A percentile compares a stretch with the other conserved stretches of the same genome.
These are phyloP conservation scores for Amylostereum areolatum DNA, from an alignment of 1,284 basidiomycete genomes.

Conservation along the genomic window DNA sequence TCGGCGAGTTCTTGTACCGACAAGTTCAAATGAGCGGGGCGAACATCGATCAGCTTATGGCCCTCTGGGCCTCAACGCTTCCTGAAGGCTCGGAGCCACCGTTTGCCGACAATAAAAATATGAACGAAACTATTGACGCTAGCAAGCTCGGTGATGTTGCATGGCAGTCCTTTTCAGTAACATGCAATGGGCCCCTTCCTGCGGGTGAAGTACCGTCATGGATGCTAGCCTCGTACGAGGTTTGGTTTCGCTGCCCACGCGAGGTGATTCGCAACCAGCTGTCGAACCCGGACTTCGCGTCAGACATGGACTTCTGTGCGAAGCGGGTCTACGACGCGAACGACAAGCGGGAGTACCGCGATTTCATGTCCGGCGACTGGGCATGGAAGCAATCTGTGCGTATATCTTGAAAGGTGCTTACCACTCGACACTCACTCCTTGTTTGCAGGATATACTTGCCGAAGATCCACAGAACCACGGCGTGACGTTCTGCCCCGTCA, in stretches of 20 bases:
- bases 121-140: conserved; percentile 14
- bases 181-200: conserved; percentile 7
- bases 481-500: conserved; percentile 11
- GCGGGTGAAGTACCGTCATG: conserved; percentile 10
- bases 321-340: conserved; percentile 4
- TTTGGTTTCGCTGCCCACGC: conserved; percentile 11
- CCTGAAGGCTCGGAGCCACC: conserved; percentile 12
- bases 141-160: conserved; percentile 5
- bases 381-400: conserved; percentile 13
- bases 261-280: conserved; percentile 4
- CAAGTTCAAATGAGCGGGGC: conserved; percentile 1
- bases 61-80: conserved; percentile 6
- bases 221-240: conserved; percentile 8
- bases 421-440: not conserved
- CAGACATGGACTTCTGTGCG: conserved; percentile 17
- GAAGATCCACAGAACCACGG: conserved; percentile 10
- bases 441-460: conserved; percentile 8
- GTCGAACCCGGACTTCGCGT: conserved; percentile 14
- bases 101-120: conserved; percentile 4
- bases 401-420: no score
- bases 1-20: conserved; percentile 7
- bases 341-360: not conserved
- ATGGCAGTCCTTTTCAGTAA: conserved; percentile 8
- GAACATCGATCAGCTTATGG: conserved; percentile 7
- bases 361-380: conserved; percentile 17